These are phyloP conservation scores for Syzygium malaccense DNA, from an alignment of 441 rosid genomes.

Conservation along the genomic window DNA sequence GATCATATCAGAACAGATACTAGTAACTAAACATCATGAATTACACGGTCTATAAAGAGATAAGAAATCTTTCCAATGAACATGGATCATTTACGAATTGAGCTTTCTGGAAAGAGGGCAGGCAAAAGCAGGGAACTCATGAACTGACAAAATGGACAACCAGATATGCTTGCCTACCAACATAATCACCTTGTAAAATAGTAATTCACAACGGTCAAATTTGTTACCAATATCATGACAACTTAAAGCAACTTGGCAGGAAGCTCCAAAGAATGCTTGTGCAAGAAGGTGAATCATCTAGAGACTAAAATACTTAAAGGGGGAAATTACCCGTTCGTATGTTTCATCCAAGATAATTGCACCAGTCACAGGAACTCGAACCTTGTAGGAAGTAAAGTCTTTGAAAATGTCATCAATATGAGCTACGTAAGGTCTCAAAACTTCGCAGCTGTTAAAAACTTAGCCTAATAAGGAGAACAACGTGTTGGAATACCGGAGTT, in stretches of 20 bases:
- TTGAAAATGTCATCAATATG: constrained; percentile 88
- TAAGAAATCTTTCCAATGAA: background rate
- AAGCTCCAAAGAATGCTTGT: background rate
- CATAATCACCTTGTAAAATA: background rate
- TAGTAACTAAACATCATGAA: background rate
- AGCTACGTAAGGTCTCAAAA: constrained; percentile 85
- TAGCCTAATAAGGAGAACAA: constrained; percentile 33
- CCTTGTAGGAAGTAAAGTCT: constrained; percentile 96
- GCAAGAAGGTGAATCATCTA: background rate
- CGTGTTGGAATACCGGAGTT: background rate
- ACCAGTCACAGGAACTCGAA: constrained; percentile 96
- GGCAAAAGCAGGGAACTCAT: background rate
- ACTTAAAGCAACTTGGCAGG: background rate
- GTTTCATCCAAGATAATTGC: constrained; percentile 95
- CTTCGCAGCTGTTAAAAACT: constrained; percentile 94
- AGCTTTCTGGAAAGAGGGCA: background rate
- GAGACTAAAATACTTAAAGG: background rate
- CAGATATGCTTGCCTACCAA: background rate
- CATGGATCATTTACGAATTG: background rate
- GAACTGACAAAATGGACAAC: background rate
- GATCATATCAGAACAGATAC: background rate
- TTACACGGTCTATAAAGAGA: background rate
- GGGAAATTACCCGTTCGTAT: constrained; percentile 68
- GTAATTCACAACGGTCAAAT: background rate
- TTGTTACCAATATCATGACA: background rate